Conservation (phyloP, 257 asterid genomes). For the Haberlea rhodopensis region DNA sequence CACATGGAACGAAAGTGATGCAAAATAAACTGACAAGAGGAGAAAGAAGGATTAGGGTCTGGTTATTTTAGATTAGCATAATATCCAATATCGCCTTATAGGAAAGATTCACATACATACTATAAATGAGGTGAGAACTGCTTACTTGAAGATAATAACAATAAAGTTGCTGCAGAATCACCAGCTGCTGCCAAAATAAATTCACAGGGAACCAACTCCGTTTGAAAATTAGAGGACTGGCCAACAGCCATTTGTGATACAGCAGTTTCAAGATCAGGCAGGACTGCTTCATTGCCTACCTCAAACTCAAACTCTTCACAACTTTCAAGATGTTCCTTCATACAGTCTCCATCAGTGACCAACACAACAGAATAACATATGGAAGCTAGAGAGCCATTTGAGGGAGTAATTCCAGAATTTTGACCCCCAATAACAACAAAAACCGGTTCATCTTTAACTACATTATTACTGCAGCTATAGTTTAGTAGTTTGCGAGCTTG, state of each 20-base stretch:
- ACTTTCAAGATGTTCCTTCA: slow-evolving; percentile 73
- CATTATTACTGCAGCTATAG: slow-evolving; percentile 15
- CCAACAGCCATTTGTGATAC: slow-evolving; percentile 70
- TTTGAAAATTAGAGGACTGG: slow-evolving; percentile 63
- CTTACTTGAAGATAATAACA: slow-evolving; percentile 58
- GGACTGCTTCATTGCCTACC: slow-evolving; percentile 71
- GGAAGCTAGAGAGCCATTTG: slow-evolving; percentile 67
- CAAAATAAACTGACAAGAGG: background rate
- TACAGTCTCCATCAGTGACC: slow-evolving; percentile 39
- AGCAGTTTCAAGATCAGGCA: slow-evolving; percentile 62
- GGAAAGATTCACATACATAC: too few species aligned
- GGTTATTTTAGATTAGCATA: background rate
- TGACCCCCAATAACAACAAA: slow-evolving; percentile 39
- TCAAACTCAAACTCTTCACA: slow-evolving; percentile 85
- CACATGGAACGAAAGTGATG: background rate
- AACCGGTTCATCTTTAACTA: slow-evolving; percentile 29
- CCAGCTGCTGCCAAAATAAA: slow-evolving; percentile 63
- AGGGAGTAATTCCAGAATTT: slow-evolving; percentile 52
- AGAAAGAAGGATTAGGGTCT: background rate
- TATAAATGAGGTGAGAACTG: slow-evolving; percentile 9
- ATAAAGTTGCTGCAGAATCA: slow-evolving; percentile 42
- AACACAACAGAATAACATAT: slow-evolving; percentile 58
- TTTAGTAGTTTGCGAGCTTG: slow-evolving; percentile 19
- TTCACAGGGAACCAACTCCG: slow-evolving; percentile 62
- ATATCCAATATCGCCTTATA: background rate